Percentiles rank a stretch among this genome's conserved stretches.
These are phyloP conservation scores for Globisporangium echinulatum DNA, from an alignment of 352 stramenopile species.

Conservation along the genomic window DNA sequence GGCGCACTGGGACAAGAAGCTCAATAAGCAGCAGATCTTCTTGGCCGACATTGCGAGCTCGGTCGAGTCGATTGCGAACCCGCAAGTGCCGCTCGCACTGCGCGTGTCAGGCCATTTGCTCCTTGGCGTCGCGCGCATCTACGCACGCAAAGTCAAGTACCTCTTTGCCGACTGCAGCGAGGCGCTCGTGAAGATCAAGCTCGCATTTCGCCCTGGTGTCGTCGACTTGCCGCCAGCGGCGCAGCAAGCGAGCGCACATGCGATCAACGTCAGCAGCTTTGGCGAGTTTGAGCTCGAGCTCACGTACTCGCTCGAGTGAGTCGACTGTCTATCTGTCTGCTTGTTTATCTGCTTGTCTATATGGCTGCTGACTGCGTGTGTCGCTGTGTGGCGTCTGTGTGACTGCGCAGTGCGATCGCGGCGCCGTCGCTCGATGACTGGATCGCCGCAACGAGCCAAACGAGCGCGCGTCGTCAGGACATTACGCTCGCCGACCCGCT, in stretches of 20 bases:
- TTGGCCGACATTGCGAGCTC: slow-evolving; percentile 95
- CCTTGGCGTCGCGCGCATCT: slow-evolving; percentile 98
- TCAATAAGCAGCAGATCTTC: slow-evolving; percentile 98
- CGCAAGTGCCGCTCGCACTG: slow-evolving; percentile 94
- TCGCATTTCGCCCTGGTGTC: slow-evolving; percentile 88
- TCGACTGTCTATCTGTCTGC: slow-evolving; percentile 3
- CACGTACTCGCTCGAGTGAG: slow-evolving; percentile 81
- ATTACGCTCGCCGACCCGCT: slow-evolving; percentile 79
- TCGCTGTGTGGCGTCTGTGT: slow-evolving; percentile 1
- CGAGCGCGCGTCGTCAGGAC: slow-evolving; percentile 67
- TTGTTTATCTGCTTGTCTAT: neutral
- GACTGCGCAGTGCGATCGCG: slow-evolving; percentile 34
- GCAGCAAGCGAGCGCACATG: slow-evolving; percentile 56
- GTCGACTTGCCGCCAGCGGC: slow-evolving; percentile 66
- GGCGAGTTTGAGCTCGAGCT: slow-evolving; percentile 83
- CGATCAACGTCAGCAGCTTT: slow-evolving; percentile 85
- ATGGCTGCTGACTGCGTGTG: neutral
- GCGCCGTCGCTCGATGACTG: slow-evolving; percentile 75
- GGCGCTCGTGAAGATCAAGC: slow-evolving; percentile 98
- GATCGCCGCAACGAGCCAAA: slow-evolving; percentile 73
- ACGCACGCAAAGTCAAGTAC: slow-evolving; percentile 97
- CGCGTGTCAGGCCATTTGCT: slow-evolving; percentile 97
- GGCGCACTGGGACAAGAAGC: slow-evolving; percentile 99
- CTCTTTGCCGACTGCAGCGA: slow-evolving; percentile 98
- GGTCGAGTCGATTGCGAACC: slow-evolving; percentile 96